Percentiles rank a stretch among this genome's conserved stretches.
Conservation (phyloP, 1,284 basidiomycete species). For the Earliella scabrosa region DNA sequence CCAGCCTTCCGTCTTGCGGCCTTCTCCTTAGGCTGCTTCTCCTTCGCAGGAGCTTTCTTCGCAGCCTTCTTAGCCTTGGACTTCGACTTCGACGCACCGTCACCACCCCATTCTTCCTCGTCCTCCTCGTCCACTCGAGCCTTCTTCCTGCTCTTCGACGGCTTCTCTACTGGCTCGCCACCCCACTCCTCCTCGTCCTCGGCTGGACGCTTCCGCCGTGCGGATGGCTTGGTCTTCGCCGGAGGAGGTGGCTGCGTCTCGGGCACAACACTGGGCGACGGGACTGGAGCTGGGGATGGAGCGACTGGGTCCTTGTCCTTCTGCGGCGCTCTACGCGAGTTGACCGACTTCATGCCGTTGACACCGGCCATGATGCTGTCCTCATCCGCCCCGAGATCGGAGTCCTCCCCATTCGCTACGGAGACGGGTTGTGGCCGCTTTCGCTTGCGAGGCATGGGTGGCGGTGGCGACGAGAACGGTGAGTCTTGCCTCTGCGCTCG, state of each 20-base stretch:
- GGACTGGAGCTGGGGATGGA: conserved; percentile 19
- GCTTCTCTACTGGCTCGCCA: conserved; percentile 14
- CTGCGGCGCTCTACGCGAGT: background rate
- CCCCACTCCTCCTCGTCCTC: conserved; percentile 23
- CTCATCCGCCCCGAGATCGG: conserved; percentile 21
- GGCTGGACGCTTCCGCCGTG: conserved; percentile 22
- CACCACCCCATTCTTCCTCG: conserved; percentile 31
- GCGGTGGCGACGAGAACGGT: conserved; percentile 34
- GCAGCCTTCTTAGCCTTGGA: conserved; percentile 27
- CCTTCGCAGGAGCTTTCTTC: conserved; percentile 15
- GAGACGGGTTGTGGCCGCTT: conserved; percentile 27
- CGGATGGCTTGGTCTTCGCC: conserved; percentile 9
- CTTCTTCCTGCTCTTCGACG: conserved; percentile 25
- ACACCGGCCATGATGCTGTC: background rate
- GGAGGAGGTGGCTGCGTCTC: conserved; percentile 13
- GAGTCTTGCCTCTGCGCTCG: conserved; percentile 11
- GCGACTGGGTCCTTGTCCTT: background rate
- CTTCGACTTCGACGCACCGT: conserved; percentile 17
- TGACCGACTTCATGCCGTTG: background rate
- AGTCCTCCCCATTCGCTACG: background rate
- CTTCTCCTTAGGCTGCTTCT: conserved; percentile 17
- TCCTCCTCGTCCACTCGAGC: conserved; percentile 28
- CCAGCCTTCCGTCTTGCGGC: conserved; percentile 7
- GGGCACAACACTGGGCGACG: conserved; percentile 16
- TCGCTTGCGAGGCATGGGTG: conserved; percentile 28